Base-by-base conservation (phyloP, 2,329 filamentous ascomycete species). In the Colletotrichum limetticola region DNA sequence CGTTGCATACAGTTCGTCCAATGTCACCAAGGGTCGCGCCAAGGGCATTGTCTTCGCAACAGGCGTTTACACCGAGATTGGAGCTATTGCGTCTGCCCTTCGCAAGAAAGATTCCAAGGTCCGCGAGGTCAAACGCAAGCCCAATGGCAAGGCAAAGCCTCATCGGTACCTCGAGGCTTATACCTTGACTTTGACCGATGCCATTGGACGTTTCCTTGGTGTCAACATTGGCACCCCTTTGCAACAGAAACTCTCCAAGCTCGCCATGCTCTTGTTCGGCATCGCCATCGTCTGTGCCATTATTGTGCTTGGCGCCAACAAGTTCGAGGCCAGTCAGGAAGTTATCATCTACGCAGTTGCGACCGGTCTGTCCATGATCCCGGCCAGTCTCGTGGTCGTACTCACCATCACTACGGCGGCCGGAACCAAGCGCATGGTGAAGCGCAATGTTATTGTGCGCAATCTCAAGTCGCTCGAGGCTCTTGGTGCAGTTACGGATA, bases 211-310 rank as follows among this genome's bases (percentile, higher is more conserved):
- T 49, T 92, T 94, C 78, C 84, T 94, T 9, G 92, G 92, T 64
- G 87, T 93, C 72, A 92, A 89, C 67, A 88, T 92, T 14, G 92
- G 92, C 59, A 94, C 92, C 12, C 92, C 92, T 3, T 85, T 94
- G 22, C 91, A 93, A 80, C 87, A 88, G 76, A 93, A 92, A 78
- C 85, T 94, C 19, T 92, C 91, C 60, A 89, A 90, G 79, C 86
- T 94, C 62, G 92, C 92, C 26, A 85, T 93, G 22, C 80, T 92
- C 2, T 86, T 94, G 1, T 93, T 94, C 78, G 86, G 85, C 35
- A 88, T 93, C 64, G 92, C 92, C 2, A 88, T 94, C 14, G 77
- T 94, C 30, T 92, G 91, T 74, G 91, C 91, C 9, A 88, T 94
- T 75, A 90, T 94, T 76, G 91, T 93, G 52, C 86, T 93, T 58